phyloP scores from a whole-genome alignment of 1,139 yeast genomes.

The Yamadazyma sp. region DNA sequence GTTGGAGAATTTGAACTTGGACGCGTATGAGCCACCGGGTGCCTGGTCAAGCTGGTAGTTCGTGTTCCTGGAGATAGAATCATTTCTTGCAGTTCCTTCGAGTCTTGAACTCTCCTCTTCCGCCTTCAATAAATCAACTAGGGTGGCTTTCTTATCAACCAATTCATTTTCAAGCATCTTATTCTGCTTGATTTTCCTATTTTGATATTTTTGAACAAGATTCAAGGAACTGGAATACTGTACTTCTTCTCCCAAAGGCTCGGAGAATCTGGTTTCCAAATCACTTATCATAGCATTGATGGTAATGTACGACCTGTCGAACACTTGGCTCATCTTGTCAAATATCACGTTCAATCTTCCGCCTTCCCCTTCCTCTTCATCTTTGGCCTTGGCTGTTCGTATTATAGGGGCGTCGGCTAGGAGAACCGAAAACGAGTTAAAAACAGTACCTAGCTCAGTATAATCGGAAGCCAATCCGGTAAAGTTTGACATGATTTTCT shows the following conservation, averaged over 20 bases:
- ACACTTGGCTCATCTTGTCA: conserved; percentile 78
- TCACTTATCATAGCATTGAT: conserved; percentile 68
- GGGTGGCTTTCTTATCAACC: conserved; percentile 41
- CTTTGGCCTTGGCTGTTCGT: conserved; percentile 14
- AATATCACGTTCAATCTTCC: conserved; percentile 40
- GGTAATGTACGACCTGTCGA: conserved; percentile 69
- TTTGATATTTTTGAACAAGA: conserved; percentile 66
- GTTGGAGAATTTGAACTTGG: conserved; percentile 17
- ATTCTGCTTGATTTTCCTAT: conserved; percentile 67
- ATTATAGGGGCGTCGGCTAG: conserved; percentile 40
- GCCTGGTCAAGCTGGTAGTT: conserved; percentile 28
- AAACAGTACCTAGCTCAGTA: conserved; percentile 67
- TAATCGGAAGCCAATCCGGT: conserved; percentile 66
- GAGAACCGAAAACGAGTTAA: conserved; percentile 73
- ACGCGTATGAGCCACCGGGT: conserved; percentile 2
- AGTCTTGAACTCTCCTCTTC: conserved; percentile 42
- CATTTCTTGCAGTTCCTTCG: conserved; percentile 32
- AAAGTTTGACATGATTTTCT: conserved; percentile 60
- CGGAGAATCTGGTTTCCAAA: conserved; percentile 72
- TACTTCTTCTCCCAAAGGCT: conserved; percentile 81
- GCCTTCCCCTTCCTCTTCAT: conserved; percentile 24
- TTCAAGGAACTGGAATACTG: conserved; percentile 71
- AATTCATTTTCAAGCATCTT: conserved; percentile 58
- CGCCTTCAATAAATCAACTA: conserved; percentile 39
- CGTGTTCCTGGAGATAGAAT: conserved; percentile 25